Conservation (phyloP, 345 rosid genomes). For the Sisymbrium altissimum region DNA sequence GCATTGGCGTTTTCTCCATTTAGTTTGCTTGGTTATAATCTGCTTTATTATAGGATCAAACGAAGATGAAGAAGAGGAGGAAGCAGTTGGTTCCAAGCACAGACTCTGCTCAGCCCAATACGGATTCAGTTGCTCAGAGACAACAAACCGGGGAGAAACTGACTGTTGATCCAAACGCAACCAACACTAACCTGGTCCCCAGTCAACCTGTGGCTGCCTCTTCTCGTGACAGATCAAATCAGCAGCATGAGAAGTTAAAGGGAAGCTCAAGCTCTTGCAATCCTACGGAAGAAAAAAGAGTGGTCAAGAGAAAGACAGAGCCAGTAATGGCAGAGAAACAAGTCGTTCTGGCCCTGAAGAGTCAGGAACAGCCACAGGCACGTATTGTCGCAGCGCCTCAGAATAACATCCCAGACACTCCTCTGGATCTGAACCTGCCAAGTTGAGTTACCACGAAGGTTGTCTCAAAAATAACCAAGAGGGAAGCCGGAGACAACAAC, state of each 20-base stretch:
- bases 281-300: constrained; percentile 23
- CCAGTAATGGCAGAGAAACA: constrained; percentile 14
- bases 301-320: constrained; percentile 20
- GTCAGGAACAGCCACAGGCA: constrained; percentile 8
- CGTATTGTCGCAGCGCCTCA: constrained; percentile 4
- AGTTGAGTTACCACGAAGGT: constrained; percentile 4
- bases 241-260: constrained; percentile 24
- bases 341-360: constrained; percentile 26
- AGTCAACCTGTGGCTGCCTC: background rate
- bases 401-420: background rate
- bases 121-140: background rate
- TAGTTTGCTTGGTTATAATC: background rate
- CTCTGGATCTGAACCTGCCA: constrained; percentile 28
- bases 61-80: constrained; percentile 22
- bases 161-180: constrained; percentile 11
- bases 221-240: constrained; percentile 26
- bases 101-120: constrained; percentile 6
- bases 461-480: background rate
- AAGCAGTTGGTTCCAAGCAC: constrained; percentile 20
- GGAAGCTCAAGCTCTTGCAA: constrained; percentile 22
- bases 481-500: background rate
- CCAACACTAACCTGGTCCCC: background rate
- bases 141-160: constrained; percentile 4
- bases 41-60: constrained; percentile 14
- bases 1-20: background rate